Evolutionary conservation across 805 yeast species (phyloP), one percentile per base, ranked within the genome.

Genomic region (Jamesozyma hellenica): DNA sequence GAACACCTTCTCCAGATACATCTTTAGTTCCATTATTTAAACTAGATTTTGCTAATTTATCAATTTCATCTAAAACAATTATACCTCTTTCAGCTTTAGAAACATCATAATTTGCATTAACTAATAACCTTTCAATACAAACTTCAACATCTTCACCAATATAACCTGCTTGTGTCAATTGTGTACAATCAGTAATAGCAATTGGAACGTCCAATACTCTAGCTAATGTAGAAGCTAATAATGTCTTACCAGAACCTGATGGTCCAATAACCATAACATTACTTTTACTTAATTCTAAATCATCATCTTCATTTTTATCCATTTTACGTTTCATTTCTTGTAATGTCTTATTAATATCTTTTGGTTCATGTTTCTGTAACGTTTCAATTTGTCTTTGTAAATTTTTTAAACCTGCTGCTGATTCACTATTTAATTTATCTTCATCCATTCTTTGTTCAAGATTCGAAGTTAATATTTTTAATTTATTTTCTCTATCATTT

Each of bases 1-100:
- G 82, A 14, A 76, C 81, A 36, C 82, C 81, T 54, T 76, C 81
- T 7, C 82, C 82, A 1, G 79, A 64, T 2, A 75, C 76, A 52
- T 75, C 82, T 44, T 73, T 71, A 0, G 74, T 66, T 4, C 75
- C 77, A 27, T 64, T 63, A 28, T 61, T 56, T 11, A 65, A 64
- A 1, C 68, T 55, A 1, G 74, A 72, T 45, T 71, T 72, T 0
- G 80, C 70, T 10, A 77, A 50, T 44, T 75, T 76, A 46, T 76
- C 80, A 16, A 75, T 60, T 48, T 77, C 82, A 52, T 77, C 81
- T 4, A 77, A 52, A 3, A 77, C 80, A 36, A 77, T 66, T 23
- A 75, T 74, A 4, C 82, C 82, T 41, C 67, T 65, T 47, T 75
- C 77, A 23, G 76, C 70, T 29, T 64, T 64, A 9, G 66, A 70